These are phyloP conservation scores for Neonectria punicea DNA, from an alignment of 2,329 filamentous ascomycete genomes.

Conservation along the genomic window DNA sequence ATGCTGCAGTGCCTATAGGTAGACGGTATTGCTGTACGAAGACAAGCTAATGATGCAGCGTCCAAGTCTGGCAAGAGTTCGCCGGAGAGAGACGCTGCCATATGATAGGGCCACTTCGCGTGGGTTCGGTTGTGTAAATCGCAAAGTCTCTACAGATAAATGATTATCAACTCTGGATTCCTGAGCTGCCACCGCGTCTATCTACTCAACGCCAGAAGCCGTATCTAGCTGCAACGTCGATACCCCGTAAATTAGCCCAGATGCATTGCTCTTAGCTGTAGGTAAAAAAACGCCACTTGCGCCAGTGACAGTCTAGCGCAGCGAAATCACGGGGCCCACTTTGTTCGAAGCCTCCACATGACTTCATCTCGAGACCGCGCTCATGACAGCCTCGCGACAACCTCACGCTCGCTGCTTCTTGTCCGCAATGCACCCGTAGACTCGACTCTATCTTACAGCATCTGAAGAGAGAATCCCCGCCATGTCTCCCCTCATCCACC, in stretches of 20 bases:
- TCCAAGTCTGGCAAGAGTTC: too few relatives aligned
- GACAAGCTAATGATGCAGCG: too few relatives aligned
- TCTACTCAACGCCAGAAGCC: background rate
- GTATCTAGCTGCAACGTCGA: too few relatives aligned
- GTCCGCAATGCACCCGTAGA: background rate
- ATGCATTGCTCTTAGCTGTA: background rate
- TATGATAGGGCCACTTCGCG: background rate
- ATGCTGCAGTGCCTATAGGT: background rate
- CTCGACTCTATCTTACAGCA: background rate
- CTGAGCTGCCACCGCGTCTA: background rate
- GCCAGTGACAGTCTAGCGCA: background rate
- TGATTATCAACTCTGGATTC: too few relatives aligned
- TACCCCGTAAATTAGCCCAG: too few relatives aligned
- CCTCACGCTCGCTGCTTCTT: background rate
- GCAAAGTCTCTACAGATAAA: background rate
- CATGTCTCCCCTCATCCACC: conserved; percentile 56
- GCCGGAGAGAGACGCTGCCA: too few relatives aligned
- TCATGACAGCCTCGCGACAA: background rate
- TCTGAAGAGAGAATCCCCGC: background rate
- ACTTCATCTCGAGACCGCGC: background rate
- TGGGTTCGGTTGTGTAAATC: background rate
- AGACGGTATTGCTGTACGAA: background rate
- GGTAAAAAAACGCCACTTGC: background rate
- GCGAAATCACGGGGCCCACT: conserved; percentile 2
- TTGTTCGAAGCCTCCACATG: background rate